Percentiles rank a stretch among this genome's conserved stretches.
These are phyloP conservation scores for Colletotrichum endophyticum DNA, from an alignment of 2,329 filamentous ascomycete genomes.

Conservation along the genomic window DNA sequence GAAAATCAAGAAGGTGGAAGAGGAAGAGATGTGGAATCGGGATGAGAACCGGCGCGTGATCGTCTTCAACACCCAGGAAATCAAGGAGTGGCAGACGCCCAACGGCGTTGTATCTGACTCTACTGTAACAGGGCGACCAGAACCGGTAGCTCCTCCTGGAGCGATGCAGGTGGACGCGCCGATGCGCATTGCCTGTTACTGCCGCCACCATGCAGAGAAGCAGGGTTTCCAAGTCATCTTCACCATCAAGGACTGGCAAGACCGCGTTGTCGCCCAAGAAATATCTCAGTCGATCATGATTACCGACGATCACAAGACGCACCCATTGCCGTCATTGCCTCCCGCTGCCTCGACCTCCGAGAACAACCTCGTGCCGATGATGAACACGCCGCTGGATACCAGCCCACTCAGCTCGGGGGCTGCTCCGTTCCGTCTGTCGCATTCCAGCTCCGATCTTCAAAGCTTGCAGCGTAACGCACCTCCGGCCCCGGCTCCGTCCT, in stretches of 20 bases:
- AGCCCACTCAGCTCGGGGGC: constrained; percentile 38
- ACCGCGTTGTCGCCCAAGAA: constrained; percentile 80
- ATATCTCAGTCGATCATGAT: constrained; percentile 93
- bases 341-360: constrained; percentile 18
- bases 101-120: constrained; percentile 36
- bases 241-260: constrained; percentile 83
- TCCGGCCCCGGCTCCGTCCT: constrained; percentile 22
- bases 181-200: constrained; percentile 98
- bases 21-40: constrained; percentile 85
- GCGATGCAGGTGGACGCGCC: constrained; percentile 82
- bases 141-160: constrained; percentile 52
- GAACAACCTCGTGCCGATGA: constrained; percentile 13
- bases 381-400: constrained; percentile 27
- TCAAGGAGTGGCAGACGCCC: constrained; percentile 79
- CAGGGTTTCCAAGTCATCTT: constrained; percentile 92
- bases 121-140: constrained; percentile 45
- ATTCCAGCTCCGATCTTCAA: constrained; percentile 69
- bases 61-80: constrained; percentile 88
- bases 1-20: constrained; percentile 90
- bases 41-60: constrained; percentile 83
- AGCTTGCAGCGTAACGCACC: constrained; percentile 58
- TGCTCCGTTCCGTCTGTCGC: constrained; percentile 58
- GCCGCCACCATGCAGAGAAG: constrained; percentile 93
- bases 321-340: constrained; percentile 46
- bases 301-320: constrained; percentile 96